Conservation (phyloP, 1,284 basidiomycete genomes). For the Tetrapyrgos nigripes region DNA sequence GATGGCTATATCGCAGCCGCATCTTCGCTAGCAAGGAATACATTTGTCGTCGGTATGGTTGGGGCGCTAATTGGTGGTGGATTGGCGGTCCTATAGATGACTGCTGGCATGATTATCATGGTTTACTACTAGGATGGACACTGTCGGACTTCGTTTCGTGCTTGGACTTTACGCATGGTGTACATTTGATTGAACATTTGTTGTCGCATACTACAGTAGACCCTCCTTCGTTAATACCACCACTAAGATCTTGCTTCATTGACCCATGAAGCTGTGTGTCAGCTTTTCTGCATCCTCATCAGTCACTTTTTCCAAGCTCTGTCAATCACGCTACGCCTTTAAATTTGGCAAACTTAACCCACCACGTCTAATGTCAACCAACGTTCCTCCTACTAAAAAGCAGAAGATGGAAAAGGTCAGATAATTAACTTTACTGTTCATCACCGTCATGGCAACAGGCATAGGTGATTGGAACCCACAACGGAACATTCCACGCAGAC, state of each 20-base stretch:
- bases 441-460: neutral
- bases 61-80: slow-evolving; percentile 11
- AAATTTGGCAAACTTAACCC: neutral
- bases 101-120: neutral
- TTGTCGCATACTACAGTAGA: too few relatives aligned
- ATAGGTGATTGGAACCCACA: slow-evolving; percentile 90
- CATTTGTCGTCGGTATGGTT: slow-evolving; percentile 8
- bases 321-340: too few relatives aligned
- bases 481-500: slow-evolving; percentile 96
- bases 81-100: slow-evolving; percentile 2
- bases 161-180: too few relatives aligned
- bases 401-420: slow-evolving; percentile 56
- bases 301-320: too few relatives aligned
- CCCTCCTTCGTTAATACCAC: too few relatives aligned
- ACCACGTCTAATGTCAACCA: slow-evolving; percentile 14
- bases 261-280: too few relatives aligned
- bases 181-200: too few relatives aligned
- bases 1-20: slow-evolving; percentile 15
- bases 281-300: too few relatives aligned
- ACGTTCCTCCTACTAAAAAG: slow-evolving; percentile 46
- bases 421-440: slow-evolving; percentile 21
- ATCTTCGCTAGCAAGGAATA: slow-evolving; percentile 1
- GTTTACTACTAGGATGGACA: too few relatives aligned
- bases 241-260: too few relatives aligned
- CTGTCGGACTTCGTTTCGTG: too few relatives aligned